phyloP scores from a whole-genome alignment of 495 filamentous ascomycete species.

The Podospora anserina region DNA sequence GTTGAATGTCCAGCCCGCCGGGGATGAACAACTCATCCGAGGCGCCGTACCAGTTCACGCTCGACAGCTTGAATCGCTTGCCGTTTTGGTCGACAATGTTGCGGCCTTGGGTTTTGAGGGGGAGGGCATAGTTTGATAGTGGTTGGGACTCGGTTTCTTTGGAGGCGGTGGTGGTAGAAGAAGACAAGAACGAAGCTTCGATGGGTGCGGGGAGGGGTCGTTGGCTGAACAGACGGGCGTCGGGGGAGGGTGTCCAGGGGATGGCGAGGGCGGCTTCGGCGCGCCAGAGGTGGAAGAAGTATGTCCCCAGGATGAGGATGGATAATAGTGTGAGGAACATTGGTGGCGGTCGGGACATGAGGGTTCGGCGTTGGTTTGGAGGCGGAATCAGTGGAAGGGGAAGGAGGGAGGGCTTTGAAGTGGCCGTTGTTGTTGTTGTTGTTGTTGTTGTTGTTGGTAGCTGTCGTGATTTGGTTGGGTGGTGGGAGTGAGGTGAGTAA shows the following conservation, averaged over 20 bases:
- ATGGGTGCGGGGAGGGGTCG: constrained; percentile 41
- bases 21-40: constrained; percentile 60
- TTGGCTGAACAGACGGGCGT: constrained; percentile 40
- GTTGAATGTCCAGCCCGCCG: constrained; percentile 55
- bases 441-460: background rate
- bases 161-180: background rate
- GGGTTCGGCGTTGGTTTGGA: background rate
- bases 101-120: constrained; percentile 51
- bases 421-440: background rate
- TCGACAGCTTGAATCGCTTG: constrained; percentile 52
- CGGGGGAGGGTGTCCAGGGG: constrained; percentile 43
- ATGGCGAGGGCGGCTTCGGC: constrained; percentile 38
- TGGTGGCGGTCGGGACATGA: constrained; percentile 14
- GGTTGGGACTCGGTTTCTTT: background rate
- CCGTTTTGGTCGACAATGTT: constrained; percentile 54
- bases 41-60: constrained; percentile 63
- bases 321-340: constrained; percentile 36
- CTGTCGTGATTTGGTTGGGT: background rate
- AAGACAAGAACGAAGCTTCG: constrained; percentile 37
- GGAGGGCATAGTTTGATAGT: constrained; percentile 35
- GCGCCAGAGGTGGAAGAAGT: constrained; percentile 37
- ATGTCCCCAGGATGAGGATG: constrained; percentile 30
- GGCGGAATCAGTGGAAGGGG: background rate
- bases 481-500: background rate
- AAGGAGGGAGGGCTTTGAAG: background rate